Percentiles rank a stretch among this genome's conserved stretches.
Conservation (phyloP, 1,284 basidiomycete species). For the Ganoderma lingzhi region DNA sequence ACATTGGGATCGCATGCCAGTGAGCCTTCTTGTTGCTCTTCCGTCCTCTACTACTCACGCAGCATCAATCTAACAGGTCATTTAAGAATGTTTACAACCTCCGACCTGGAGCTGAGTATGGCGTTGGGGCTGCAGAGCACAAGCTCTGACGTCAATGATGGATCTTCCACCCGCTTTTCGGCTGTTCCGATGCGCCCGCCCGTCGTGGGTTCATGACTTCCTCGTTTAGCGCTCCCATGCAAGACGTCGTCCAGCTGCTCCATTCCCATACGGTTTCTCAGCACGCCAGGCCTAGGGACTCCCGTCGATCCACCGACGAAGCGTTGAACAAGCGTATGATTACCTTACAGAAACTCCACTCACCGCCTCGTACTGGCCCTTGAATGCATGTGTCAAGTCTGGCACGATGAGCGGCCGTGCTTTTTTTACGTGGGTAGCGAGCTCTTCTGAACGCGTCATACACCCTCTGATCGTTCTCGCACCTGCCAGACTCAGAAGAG, state of each 20-base stretch:
- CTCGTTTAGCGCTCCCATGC: not conserved
- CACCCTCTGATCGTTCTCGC: slow-evolving; percentile 4
- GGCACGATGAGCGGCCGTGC: slow-evolving; percentile 1
- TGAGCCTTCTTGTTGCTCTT: not conserved
- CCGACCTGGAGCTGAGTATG: not conserved
- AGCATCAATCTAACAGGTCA: not conserved
- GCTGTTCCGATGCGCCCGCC: slow-evolving; percentile 2
- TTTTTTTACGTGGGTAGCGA: not conserved
- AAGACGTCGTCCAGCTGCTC: slow-evolving; percentile 1
- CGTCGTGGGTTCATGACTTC: slow-evolving; percentile 7
- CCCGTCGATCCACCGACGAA: not conserved
- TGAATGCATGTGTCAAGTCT: slow-evolving; percentile 3
- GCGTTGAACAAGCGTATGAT: not conserved
- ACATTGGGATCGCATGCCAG: not conserved
- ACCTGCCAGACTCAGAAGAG: slow-evolving; percentile 7
- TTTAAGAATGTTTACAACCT: not conserved
- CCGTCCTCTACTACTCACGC: not conserved
- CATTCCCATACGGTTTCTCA: not conserved
- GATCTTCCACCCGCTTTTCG: not conserved
- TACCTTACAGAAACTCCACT: not conserved
- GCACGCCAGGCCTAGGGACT: not conserved
- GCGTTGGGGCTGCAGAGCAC: not conserved
- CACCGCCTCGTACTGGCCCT: slow-evolving; percentile 7
- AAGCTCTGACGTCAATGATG: not conserved
- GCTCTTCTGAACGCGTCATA: not conserved